phyloP scores from a whole-genome alignment of 441 rosid species.

The Lepidium campestre region DNA sequence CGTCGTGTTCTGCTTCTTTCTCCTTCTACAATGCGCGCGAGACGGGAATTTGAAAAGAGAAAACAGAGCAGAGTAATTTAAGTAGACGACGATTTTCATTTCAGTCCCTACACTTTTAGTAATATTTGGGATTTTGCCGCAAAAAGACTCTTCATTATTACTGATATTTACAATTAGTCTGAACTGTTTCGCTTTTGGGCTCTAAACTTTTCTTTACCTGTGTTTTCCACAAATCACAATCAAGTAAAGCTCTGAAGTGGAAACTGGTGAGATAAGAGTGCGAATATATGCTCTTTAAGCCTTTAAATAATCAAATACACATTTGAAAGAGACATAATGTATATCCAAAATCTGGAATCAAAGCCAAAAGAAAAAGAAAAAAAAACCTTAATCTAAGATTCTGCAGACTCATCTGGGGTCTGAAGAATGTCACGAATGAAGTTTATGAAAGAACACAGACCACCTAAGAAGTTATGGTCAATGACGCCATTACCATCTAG shows the following conservation, averaged over 20 bases:
- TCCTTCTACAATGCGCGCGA: constrained; percentile 29
- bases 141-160: not conserved
- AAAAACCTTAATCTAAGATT: constrained; percentile 7
- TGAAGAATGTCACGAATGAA: constrained; percentile 65
- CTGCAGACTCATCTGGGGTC: constrained; percentile 36
- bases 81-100: not conserved
- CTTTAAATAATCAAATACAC: constrained; percentile 11
- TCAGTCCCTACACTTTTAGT: constrained; percentile 12
- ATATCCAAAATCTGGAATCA: constrained; percentile 19
- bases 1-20: constrained; percentile 8
- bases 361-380: not conserved
- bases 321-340: constrained; percentile 10
- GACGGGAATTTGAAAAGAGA: constrained; percentile 13
- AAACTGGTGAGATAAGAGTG: not conserved
- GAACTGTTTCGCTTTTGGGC: not conserved
- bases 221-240: not conserved
- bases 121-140: not conserved
- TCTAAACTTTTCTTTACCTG: not conserved
- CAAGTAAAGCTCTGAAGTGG: not conserved
- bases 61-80: constrained; percentile 1
- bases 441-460: constrained; percentile 87
- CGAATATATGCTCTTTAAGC: not conserved
- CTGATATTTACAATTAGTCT: not conserved
- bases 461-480: constrained; percentile 95
- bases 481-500: constrained; percentile 76